These are phyloP conservation scores for Mucor velutinosus DNA, from an alignment of 371 early-diverging fungal species.

Conservation along the genomic window DNA sequence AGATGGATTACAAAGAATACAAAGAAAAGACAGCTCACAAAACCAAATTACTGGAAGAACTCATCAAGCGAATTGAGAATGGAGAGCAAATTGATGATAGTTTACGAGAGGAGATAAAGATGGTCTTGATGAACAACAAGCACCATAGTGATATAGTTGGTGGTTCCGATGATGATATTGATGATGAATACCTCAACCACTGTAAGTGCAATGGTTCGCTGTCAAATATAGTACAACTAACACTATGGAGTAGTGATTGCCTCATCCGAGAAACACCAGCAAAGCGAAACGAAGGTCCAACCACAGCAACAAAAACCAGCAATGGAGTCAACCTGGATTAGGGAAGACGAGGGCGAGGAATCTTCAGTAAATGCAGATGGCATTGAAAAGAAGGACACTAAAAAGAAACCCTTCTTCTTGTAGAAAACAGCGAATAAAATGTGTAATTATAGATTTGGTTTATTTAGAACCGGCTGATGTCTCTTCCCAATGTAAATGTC, in stretches of 20 bases:
- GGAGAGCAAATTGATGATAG: constrained; percentile 37
- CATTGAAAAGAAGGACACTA: background rate
- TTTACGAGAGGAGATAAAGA: constrained; percentile 42
- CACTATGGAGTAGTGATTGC: constrained; percentile 22
- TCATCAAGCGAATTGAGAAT: constrained; percentile 38
- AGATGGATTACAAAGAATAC: constrained; percentile 52
- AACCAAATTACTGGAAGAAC: constrained; percentile 41
- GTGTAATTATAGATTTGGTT: background rate
- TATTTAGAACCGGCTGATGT: constrained; percentile 35
- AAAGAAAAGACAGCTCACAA: constrained; percentile 46
- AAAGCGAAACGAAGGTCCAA: constrained; percentile 28
- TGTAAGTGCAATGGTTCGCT: constrained; percentile 22
- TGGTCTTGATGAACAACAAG: constrained; percentile 35
- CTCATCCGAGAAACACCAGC: constrained; percentile 47
- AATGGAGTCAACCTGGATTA: constrained; percentile 17
- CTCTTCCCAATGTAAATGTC: constrained; percentile 69
- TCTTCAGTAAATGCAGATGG: background rate
- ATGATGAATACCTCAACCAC: constrained; percentile 44
- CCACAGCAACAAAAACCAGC: background rate
- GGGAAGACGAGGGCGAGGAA: background rate
- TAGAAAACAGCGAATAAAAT: constrained; percentile 8
- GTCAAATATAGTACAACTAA: too few species aligned
- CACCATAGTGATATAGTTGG: constrained; percentile 1
- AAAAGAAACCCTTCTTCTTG: constrained; percentile 27
- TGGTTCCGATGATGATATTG: constrained; percentile 37